Percentiles rank a stretch among this genome's conserved stretches.
Evolutionary conservation across 306 rosid genomes (phyloP).

Genomic region (Quercus parvula): DNA sequence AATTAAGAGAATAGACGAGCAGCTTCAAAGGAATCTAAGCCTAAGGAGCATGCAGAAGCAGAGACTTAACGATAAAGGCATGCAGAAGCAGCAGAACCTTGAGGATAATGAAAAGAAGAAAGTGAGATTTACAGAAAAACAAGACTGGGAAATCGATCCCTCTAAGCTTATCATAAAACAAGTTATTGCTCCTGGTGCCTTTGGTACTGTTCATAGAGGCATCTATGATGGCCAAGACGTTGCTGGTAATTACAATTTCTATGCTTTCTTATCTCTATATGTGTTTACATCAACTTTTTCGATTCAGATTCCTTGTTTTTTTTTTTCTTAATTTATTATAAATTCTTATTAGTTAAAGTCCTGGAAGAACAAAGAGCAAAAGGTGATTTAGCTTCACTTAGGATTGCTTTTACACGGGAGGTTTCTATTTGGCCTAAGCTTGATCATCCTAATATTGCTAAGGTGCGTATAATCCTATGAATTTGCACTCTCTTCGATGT

Average conservation of each 20-base stretch:
- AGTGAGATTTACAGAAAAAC: not conserved
- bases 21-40: no score
- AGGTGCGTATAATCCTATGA: not conserved
- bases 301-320: not conserved
- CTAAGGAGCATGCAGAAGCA: no score
- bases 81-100: not conserved
- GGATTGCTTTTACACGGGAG: not conserved
- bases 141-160: slow-evolving; percentile 6
- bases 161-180: not conserved
- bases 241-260: not conserved
- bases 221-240: not conserved
- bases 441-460: slow-evolving; percentile 20
- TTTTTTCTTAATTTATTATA: not conserved
- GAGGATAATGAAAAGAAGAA: not conserved
- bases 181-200: not conserved
- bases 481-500: not conserved
- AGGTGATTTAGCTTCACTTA: not conserved
- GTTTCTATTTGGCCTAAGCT: slow-evolving; percentile 15
- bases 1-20: no score
- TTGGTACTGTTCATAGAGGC: not conserved
- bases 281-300: not conserved
- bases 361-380: not conserved
- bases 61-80: not conserved
- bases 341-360: not conserved
- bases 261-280: not conserved